phyloP scores from a whole-genome alignment of 2,329 filamentous ascomycete species.

The Botryotinia calthae region DNA sequence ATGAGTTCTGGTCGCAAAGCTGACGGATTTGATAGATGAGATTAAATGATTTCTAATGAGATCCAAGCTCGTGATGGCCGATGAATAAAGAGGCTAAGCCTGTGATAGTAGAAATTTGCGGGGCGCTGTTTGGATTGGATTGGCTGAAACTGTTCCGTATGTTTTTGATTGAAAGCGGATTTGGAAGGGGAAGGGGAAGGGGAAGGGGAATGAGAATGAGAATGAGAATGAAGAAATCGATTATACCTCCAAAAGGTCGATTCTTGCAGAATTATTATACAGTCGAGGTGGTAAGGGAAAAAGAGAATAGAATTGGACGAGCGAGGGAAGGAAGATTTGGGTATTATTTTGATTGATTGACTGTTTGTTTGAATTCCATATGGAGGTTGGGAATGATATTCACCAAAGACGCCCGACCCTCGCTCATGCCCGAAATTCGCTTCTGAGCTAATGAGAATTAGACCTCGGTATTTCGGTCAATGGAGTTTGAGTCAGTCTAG shows the following conservation, averaged over 20 bases:
- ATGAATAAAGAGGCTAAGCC: background rate
- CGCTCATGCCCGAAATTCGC: background rate
- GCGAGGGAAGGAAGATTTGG: background rate
- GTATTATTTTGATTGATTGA: background rate
- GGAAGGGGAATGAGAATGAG: background rate
- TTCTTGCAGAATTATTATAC: background rate
- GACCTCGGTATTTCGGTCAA: constrained; percentile 13
- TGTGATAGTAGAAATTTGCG: constrained; percentile 8
- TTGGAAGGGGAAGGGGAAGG: no score
- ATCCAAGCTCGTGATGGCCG: constrained; percentile 11
- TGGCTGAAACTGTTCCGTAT: background rate
- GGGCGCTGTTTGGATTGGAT: background rate
- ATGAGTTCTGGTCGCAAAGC: constrained; percentile 1
- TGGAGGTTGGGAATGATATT: constrained; percentile 12
- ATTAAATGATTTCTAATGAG: constrained; percentile 6
- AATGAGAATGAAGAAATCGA: background rate
- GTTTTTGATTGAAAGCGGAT: background rate
- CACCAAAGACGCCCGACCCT: constrained; percentile 2
- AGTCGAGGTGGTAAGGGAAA: background rate
- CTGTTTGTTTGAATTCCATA: background rate
- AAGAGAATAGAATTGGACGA: background rate
- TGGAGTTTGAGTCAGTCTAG: background rate
- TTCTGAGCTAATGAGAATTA: background rate
- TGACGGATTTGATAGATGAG: background rate
- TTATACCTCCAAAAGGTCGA: background rate